Evolutionary conservation across 306 rosid species (phyloP), one percentile per base, ranked within the genome.

Genomic region (Trifolium dubium): DNA sequence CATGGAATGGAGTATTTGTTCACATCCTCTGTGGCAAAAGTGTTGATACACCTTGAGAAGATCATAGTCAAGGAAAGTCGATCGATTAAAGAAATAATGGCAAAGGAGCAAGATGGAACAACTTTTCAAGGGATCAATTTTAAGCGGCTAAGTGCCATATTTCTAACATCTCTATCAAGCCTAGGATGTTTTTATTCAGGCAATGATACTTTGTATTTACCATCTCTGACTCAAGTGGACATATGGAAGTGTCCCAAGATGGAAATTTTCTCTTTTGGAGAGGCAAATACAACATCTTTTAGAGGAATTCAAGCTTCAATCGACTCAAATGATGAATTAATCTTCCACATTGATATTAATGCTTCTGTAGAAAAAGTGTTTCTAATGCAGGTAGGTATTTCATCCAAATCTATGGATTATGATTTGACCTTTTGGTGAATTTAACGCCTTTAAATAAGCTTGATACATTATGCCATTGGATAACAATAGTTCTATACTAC

Each of bases 161-260:
- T 0, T 8, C 65, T 81, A 29, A 1, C 8, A 0, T 10, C 15
- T 46, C 67, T 71, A 9, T 2, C 74, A 37, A 64, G 32, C 23
- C 29, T 79, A 17, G 32, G 3, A 44, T 54, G 64, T 32, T 72
- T 79, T 54, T 65, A 43, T 23, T 31, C 61, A 9, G 78, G 78
- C 8, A 34, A 53, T 13, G 31, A 17, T 10, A 15, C 5, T 54
- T 18, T 78, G 54, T 1, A 31, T 44, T 64, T 75, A 29, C 79
- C 72, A 3, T 64, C 71, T 55, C 19, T 74, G 37, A 59, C 43
- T 6, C 2, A 30, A 41, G 61, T 76, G 58, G 7, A 18, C 10
- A 72, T 81, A 4, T 0, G 10, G 3, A 11, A 71, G 4, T 75
- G 81, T 59, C 81, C 73, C 10, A 62, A 30, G 44, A 67, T 72